Evolutionary conservation across 495 filamentous ascomycete genomes (phyloP).

Genomic region (Apodospora peruviana): DNA sequence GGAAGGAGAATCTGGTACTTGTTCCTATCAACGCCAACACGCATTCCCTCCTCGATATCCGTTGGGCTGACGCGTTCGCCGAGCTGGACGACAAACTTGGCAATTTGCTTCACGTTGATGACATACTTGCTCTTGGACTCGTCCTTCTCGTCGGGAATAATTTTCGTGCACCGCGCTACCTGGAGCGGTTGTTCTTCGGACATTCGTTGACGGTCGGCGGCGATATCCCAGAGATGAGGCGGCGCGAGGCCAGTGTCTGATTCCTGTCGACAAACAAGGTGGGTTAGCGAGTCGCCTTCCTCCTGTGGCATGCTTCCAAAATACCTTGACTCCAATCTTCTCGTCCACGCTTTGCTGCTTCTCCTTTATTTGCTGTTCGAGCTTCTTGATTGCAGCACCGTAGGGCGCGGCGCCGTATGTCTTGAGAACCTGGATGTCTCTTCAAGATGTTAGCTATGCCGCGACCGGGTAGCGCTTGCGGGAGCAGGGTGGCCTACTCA

Average conservation of each 20-base stretch:
- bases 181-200: conserved; percentile 95
- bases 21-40: conserved; percentile 95
- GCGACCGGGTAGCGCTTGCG: conserved; percentile 1
- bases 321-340: conserved; percentile 73
- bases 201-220: conserved; percentile 97
- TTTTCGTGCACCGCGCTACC: conserved; percentile 97
- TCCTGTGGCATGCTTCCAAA: not conserved
- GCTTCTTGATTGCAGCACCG: conserved; percentile 82
- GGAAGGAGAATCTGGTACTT: conserved; percentile 98
- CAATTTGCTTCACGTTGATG: conserved; percentile 99
- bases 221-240: conserved; percentile 97
- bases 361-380: conserved; percentile 98
- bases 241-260: conserved; percentile 97
- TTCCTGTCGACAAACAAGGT: conserved; percentile 56
- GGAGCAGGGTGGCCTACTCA: conserved; percentile 60
- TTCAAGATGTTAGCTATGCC: conserved; percentile 40
- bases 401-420: conserved; percentile 98
- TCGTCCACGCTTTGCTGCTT: conserved; percentile 94
- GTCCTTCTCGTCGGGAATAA: conserved; percentile 96
- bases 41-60: conserved; percentile 99
- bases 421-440: conserved; percentile 98
- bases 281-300: conserved; percentile 2
- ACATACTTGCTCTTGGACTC: conserved; percentile 99
- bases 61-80: conserved; percentile 95
- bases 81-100: conserved; percentile 98